Evolutionary conservation across 1,284 basidiomycete genomes (phyloP).

Genomic region (Anthracocystis setariae): DNA sequence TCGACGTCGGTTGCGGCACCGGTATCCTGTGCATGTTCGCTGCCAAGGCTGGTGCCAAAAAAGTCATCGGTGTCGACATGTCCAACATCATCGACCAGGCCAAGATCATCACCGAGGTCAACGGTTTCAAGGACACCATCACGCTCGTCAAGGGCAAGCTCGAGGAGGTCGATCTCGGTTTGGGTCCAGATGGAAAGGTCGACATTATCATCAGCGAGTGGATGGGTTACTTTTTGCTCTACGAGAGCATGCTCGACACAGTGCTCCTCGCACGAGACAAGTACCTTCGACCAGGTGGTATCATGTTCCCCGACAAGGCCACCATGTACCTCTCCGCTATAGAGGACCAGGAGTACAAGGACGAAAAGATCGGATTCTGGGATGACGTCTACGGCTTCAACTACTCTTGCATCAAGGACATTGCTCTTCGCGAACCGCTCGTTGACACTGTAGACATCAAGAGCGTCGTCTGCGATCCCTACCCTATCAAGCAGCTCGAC

Average conservation of each 20-base stretch:
- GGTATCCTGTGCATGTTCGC: slow-evolving; percentile 99
- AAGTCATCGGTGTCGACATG: slow-evolving; percentile 92
- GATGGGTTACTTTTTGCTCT: slow-evolving; percentile 85
- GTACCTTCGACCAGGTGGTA: slow-evolving; percentile 84
- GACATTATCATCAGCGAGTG: slow-evolving; percentile 99
- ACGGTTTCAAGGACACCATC: slow-evolving; percentile 92
- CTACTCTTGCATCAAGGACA: slow-evolving; percentile 99
- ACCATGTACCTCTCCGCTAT: slow-evolving; percentile 95
- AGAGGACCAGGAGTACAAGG: slow-evolving; percentile 99
- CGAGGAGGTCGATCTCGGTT: slow-evolving; percentile 78
- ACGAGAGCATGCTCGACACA: slow-evolving; percentile 99
- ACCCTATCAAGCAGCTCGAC: slow-evolving; percentile 74
- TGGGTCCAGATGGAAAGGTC: slow-evolving; percentile 66
- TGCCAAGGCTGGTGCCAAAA: slow-evolving; percentile 93
- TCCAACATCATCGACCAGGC: slow-evolving; percentile 99
- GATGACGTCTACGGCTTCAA: slow-evolving; percentile 99
- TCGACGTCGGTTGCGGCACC: slow-evolving; percentile 98
- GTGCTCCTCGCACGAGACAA: slow-evolving; percentile 96
- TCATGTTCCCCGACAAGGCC: slow-evolving; percentile 96
- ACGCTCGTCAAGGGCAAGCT: slow-evolving; percentile 98
- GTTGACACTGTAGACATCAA: slow-evolving; percentile 85
- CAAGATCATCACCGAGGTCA: slow-evolving; percentile 92
- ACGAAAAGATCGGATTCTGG: slow-evolving; percentile 97
- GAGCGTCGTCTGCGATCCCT: slow-evolving; percentile 67
- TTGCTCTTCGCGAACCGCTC: slow-evolving; percentile 92